Evolutionary conservation across 345 rosid genomes (phyloP).

Genomic region (Dovyalis caffra): DNA sequence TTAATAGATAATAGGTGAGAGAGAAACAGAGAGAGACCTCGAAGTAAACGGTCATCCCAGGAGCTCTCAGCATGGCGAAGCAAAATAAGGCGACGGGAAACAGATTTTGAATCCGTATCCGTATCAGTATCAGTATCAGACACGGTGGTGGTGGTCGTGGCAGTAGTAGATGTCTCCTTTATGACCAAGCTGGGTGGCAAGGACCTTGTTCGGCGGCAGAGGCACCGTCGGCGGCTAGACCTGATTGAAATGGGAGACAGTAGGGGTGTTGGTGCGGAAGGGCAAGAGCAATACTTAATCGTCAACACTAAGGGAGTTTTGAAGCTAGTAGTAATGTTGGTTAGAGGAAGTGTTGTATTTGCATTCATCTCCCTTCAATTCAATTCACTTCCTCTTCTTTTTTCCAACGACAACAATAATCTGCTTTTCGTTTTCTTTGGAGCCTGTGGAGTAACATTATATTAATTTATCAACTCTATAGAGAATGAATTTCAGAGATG

Average conservation of each 20-base stretch:
- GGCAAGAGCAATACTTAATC: not conserved
- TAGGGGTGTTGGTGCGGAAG: not conserved
- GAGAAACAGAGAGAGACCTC: conserved; percentile 38
- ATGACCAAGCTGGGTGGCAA: not conserved
- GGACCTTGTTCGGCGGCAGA: not conserved
- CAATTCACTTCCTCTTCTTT: not conserved
- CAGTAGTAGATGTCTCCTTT: not conserved
- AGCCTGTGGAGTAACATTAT: not conserved
- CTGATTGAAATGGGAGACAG: conserved; percentile 1
- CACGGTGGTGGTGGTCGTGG: not conserved
- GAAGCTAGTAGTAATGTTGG: not conserved
- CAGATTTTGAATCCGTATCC: conserved; percentile 12
- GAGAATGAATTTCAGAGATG: not conserved
- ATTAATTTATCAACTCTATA: no score
- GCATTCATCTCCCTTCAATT: not conserved
- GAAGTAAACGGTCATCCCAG: conserved; percentile 61
- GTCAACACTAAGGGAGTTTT: not conserved
- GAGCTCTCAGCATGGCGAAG: conserved; percentile 97
- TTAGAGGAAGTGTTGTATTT: not conserved
- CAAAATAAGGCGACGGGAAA: conserved; percentile 79
- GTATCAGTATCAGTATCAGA: not conserved
- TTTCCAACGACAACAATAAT: not conserved
- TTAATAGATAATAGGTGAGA: not conserved
- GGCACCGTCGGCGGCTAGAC: not conserved
- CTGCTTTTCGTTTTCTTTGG: not conserved